Conservation (phyloP, 1,284 basidiomycete species). For the Coriolopsis trogii region DNA sequence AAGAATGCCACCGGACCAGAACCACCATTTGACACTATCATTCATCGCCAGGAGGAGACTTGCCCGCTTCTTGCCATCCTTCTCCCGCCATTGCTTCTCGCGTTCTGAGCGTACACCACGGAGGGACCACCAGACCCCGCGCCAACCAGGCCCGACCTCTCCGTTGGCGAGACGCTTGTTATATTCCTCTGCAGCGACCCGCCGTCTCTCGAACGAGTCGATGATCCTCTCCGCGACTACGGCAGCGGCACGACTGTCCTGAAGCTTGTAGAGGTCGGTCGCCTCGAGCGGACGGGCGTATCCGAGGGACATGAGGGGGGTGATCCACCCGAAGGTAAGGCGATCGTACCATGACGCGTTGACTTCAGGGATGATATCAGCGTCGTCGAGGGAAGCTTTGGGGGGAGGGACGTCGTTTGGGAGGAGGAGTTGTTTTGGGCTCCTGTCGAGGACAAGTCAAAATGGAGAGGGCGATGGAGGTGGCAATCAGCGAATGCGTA, state of each 20-base stretch:
- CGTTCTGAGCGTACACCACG: conserved; percentile 53
- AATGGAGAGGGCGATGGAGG: not conserved
- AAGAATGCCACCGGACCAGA: conserved; percentile 80
- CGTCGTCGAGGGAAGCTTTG: conserved; percentile 56
- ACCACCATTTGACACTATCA: conserved; percentile 81
- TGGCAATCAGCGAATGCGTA: not conserved
- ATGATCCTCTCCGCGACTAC: conserved; percentile 66
- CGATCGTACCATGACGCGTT: conserved; percentile 52
- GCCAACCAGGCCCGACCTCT: conserved; percentile 60
- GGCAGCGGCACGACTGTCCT: conserved; percentile 59
- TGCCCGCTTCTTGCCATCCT: conserved; percentile 64
- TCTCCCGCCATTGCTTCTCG: conserved; percentile 67
- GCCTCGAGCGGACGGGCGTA: conserved; percentile 83
- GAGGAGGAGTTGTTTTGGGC: conserved; percentile 25
- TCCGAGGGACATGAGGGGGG: conserved; percentile 67
- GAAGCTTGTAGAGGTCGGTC: conserved; percentile 84
- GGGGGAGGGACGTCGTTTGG: conserved; percentile 46
- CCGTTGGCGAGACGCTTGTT: conserved; percentile 69
- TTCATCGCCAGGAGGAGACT: conserved; percentile 79
- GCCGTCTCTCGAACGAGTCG: conserved; percentile 65
- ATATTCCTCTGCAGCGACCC: conserved; percentile 64
- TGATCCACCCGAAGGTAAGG: conserved; percentile 76
- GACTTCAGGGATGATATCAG: conserved; percentile 51
- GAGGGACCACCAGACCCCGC: conserved; percentile 62
- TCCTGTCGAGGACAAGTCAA: conserved; percentile 9